These are phyloP conservation scores for Ogataea minuta DNA, from an alignment of 805 yeast genomes.

Conservation along the genomic window DNA sequence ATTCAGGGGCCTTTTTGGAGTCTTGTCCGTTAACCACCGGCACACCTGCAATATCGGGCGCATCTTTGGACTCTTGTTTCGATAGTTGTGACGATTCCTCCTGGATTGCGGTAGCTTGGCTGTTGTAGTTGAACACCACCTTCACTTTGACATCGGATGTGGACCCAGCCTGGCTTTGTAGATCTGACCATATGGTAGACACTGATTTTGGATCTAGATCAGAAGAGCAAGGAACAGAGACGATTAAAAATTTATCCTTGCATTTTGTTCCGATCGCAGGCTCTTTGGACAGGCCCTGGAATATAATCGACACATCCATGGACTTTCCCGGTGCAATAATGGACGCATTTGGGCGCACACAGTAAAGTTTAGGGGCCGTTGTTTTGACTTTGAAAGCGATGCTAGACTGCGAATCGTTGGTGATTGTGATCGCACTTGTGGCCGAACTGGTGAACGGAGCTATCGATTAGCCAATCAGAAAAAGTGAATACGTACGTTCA, in stretches of 20 bases:
- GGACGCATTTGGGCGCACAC: slow-evolving; percentile 95
- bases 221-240: slow-evolving; percentile 73
- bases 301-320: slow-evolving; percentile 73
- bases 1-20: slow-evolving; percentile 1
- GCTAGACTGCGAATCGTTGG: slow-evolving; percentile 53
- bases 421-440: slow-evolving; percentile 57
- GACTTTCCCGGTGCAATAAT: slow-evolving; percentile 71
- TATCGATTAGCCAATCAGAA: slow-evolving; percentile 23
- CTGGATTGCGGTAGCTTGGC: slow-evolving; percentile 31
- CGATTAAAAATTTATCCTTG: slow-evolving; percentile 89
- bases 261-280: slow-evolving; percentile 74
- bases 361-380: slow-evolving; percentile 92
- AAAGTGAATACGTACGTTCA: slow-evolving; percentile 55
- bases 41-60: slow-evolving; percentile 15
- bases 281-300: slow-evolving; percentile 78
- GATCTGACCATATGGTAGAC: slow-evolving; percentile 70
- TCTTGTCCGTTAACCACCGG: slow-evolving; percentile 15
- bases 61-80: slow-evolving; percentile 17
- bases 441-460: slow-evolving; percentile 76
- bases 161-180: slow-evolving; percentile 53
- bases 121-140: slow-evolving; percentile 32
- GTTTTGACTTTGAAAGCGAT: slow-evolving; percentile 95
- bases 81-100: slow-evolving; percentile 29
- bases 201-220: slow-evolving; percentile 54
- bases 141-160: slow-evolving; percentile 31